These are phyloP conservation scores for Nectriaceae sp. DNA, from an alignment of 2,329 filamentous ascomycete genomes.

Conservation along the genomic window DNA sequence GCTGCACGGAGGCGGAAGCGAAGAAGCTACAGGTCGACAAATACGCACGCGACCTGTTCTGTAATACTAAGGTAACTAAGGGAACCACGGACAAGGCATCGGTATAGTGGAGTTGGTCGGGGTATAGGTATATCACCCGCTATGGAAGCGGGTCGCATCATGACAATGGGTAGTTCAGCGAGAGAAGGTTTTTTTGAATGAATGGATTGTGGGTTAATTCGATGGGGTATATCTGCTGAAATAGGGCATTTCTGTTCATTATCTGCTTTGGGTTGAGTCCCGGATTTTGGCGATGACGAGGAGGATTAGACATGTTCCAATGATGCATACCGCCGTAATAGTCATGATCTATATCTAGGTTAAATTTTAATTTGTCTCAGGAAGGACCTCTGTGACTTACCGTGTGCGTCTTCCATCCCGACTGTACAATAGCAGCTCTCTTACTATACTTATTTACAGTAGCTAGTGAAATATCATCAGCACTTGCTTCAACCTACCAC, in stretches of 20 bases:
- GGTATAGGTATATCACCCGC: background rate
- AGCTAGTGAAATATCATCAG: constrained; percentile 38
- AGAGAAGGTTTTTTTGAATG: background rate
- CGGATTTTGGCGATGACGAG: constrained; percentile 49
- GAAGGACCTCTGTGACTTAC: constrained; percentile 45
- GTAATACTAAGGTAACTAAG: constrained; percentile 36
- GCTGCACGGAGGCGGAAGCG: constrained; percentile 47
- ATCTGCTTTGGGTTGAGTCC: constrained; percentile 14
- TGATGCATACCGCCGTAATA: constrained; percentile 61
- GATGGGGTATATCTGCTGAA: background rate
- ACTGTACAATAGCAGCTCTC: constrained; percentile 82
- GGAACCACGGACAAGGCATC: background rate
- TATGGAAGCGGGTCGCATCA: background rate
- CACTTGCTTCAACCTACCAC: too few relatives aligned
- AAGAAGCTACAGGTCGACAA: constrained; percentile 28
- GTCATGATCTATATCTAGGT: constrained; percentile 55
- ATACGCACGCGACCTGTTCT: constrained; percentile 66
- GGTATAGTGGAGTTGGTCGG: background rate
- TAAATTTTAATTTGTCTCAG: background rate
- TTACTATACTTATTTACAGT: constrained; percentile 79
- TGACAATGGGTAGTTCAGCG: background rate
- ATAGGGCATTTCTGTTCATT: background rate
- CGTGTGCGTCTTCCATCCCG: constrained; percentile 87
- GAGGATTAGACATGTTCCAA: constrained; percentile 66
- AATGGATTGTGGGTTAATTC: background rate